Evolutionary conservation across 495 filamentous ascomycete genomes (phyloP).

Genomic region (Amniculicola lignicola): DNA sequence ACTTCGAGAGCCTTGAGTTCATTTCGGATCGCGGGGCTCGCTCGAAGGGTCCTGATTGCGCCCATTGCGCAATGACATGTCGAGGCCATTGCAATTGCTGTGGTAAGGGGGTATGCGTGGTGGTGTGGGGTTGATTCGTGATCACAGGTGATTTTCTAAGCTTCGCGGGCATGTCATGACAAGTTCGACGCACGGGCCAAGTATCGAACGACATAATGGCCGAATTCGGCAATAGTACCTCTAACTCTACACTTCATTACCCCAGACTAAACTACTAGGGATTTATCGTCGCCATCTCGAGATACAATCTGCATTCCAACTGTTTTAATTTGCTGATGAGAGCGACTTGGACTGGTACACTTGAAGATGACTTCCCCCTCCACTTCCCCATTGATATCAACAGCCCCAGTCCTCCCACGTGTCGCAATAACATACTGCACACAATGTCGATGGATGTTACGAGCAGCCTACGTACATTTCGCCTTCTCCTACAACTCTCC

Average conservation of each 20-base stretch:
- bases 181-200: constrained; percentile 14
- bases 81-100: constrained; percentile 19
- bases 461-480: constrained; percentile 58
- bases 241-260: too few species aligned
- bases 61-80: constrained; percentile 22
- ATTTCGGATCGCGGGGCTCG: constrained; percentile 2
- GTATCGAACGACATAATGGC: constrained; percentile 5
- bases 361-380: too few species aligned
- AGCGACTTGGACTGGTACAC: too few species aligned
- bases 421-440: constrained; percentile 47
- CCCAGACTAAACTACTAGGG: too few species aligned
- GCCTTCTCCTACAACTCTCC: background rate
- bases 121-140: background rate
- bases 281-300: too few species aligned
- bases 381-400: too few species aligned
- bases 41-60: background rate
- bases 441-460: constrained; percentile 71
- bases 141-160: background rate
- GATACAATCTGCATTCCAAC: too few species aligned
- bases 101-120: background rate
- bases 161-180: constrained; percentile 20
- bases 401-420: constrained; percentile 39
- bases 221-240: too few species aligned
- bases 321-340: too few species aligned
- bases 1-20: constrained; percentile 8